phyloP scores from a whole-genome alignment of 148 eudicot genomes.

The Vaccinium macrocarpon region DNA sequence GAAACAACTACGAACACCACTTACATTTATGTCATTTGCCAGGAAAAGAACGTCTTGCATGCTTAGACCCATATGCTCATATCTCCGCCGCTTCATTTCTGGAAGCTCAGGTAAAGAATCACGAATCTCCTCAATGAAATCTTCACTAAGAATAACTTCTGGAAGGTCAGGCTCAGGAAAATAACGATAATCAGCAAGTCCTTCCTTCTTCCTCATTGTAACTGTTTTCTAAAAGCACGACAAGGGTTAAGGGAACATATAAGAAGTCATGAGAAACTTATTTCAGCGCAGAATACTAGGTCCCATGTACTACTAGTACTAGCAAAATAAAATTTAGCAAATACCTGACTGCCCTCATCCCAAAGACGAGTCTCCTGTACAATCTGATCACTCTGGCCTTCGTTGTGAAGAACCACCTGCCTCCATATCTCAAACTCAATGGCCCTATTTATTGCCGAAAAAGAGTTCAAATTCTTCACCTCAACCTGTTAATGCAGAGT shows the following conservation, averaged over 20 bases:
- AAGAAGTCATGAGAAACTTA: slow-evolving; percentile 17
- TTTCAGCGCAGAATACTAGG: background rate
- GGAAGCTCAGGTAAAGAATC: slow-evolving; percentile 89
- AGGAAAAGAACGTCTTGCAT: slow-evolving; percentile 95
- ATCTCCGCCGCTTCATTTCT: slow-evolving; percentile 84
- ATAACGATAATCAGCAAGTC: slow-evolving; percentile 93
- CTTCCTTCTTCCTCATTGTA: slow-evolving; percentile 99
- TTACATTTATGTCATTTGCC: slow-evolving; percentile 76
- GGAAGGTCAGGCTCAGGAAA: slow-evolving; percentile 99
- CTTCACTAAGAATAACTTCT: slow-evolving; percentile 64
- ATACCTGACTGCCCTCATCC: slow-evolving; percentile 98
- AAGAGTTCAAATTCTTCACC: slow-evolving; percentile 85
- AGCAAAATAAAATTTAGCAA: slow-evolving; percentile 17
- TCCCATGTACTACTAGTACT: background rate
- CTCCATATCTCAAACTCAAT: slow-evolving; percentile 89
- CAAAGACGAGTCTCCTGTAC: slow-evolving; percentile 97
- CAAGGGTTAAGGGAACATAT: slow-evolving; percentile 25
- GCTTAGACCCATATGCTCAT: slow-evolving; percentile 82
- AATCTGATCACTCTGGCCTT: slow-evolving; percentile 72
- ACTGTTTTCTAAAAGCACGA: slow-evolving; percentile 76
- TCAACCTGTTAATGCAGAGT: slow-evolving; percentile 60
- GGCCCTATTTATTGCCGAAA: slow-evolving; percentile 82
- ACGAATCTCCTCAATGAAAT: slow-evolving; percentile 58
- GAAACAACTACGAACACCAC: slow-evolving; percentile 24
- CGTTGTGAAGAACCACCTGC: slow-evolving; percentile 67